Conservation (phyloP, 2,329 filamentous ascomycete genomes). For the Lomentospora prolificans region DNA sequence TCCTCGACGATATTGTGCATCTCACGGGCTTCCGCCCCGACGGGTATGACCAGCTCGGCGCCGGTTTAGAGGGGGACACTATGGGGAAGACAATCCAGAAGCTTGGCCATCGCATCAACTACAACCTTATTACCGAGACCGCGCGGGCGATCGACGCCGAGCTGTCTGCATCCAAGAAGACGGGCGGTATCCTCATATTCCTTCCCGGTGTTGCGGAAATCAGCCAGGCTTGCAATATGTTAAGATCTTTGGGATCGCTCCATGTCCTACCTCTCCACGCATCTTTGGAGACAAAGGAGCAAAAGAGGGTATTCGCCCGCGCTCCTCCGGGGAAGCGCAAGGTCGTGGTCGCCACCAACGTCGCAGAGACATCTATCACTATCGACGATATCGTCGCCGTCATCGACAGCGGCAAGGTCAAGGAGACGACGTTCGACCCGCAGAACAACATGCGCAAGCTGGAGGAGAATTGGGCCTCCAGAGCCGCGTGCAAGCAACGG, state of each 20-base stretch:
- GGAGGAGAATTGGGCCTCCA: conserved; percentile 90
- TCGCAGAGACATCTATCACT: conserved; percentile 96
- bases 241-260: conserved; percentile 52
- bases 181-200: conserved; percentile 88
- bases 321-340: conserved; percentile 77
- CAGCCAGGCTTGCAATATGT: conserved; percentile 61
- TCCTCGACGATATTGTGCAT: conserved; percentile 77
- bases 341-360: conserved; percentile 89
- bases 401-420: conserved; percentile 89
- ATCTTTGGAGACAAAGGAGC: conserved; percentile 78
- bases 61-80: conserved; percentile 32
- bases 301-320: conserved; percentile 72
- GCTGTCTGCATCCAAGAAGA: conserved; percentile 51
- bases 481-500: conserved; percentile 87
- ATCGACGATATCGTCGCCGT: conserved; percentile 96
- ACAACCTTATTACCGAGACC: conserved; percentile 71
- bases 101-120: conserved; percentile 80
- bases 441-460: conserved; percentile 89
- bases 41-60: conserved; percentile 34
- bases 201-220: conserved; percentile 89
- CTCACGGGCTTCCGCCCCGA: conserved; percentile 61
- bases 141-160: conserved; percentile 74
- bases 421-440: conserved; percentile 90
- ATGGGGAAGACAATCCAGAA: conserved; percentile 63
- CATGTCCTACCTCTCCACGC: conserved; percentile 85